Evolutionary conservation across 257 asterid genomes (phyloP).

Genomic region (Nemophila menziesii): DNA sequence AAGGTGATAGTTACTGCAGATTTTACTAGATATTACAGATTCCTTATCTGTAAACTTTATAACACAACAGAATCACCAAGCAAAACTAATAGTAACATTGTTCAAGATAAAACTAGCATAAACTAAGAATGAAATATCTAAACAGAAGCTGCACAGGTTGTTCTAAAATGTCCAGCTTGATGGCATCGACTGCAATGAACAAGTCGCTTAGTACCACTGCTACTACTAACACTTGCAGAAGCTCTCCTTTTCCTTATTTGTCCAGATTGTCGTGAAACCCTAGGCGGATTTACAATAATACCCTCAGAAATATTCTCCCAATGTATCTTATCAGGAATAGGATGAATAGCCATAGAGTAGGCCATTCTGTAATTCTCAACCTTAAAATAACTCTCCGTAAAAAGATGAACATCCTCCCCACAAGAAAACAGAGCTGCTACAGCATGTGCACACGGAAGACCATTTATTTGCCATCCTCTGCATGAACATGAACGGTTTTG

Average conservation of each 20-base stretch:
- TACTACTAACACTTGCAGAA: constrained; percentile 30
- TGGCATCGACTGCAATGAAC: constrained; percentile 74
- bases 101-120: constrained; percentile 14
- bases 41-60: background rate
- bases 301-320: constrained; percentile 42
- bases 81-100: constrained; percentile 9
- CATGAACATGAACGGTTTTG: constrained; percentile 39
- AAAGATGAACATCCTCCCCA: constrained; percentile 59
- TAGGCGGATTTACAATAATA: constrained; percentile 52
- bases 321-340: constrained; percentile 46
- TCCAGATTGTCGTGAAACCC: constrained; percentile 32
- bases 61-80: background rate
- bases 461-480: constrained; percentile 52
- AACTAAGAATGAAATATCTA: constrained; percentile 6
- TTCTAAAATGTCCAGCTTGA: constrained; percentile 72
- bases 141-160: constrained; percentile 60
- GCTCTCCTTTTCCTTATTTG: constrained; percentile 48
- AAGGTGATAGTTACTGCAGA: too few species aligned
- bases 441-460: constrained; percentile 61
- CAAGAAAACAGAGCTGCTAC: constrained; percentile 60
- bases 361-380: constrained; percentile 48
- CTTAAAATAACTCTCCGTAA: constrained; percentile 57
- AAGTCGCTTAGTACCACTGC: constrained; percentile 32
- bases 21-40: too few species aligned
- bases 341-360: constrained; percentile 60